These are phyloP conservation scores for Calonectria leucothoes DNA, from an alignment of 2,329 filamentous ascomycete genomes.

Conservation along the genomic window DNA sequence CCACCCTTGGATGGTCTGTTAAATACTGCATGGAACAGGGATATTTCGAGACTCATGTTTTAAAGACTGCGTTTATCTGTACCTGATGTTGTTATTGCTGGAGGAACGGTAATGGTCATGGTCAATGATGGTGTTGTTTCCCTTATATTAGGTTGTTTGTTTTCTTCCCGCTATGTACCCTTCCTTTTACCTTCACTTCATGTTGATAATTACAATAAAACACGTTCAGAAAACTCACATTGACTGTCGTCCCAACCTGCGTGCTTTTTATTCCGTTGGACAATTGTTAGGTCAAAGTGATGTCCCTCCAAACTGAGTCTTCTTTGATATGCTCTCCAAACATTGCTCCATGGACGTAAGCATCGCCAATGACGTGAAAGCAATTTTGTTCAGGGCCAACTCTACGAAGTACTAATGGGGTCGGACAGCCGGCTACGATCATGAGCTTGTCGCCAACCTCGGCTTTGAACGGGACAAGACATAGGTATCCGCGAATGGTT, in stretches of 20 bases:
- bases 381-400: constrained; percentile 18
- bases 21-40: constrained; percentile 14
- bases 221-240: constrained; percentile 1
- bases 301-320: constrained; percentile 26
- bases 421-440: constrained; percentile 32
- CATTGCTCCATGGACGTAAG: constrained; percentile 32
- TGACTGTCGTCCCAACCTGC: neutral
- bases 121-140: constrained; percentile 27
- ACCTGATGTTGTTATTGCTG: constrained; percentile 17
- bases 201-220: constrained; percentile 19
- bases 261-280: neutral
- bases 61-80: constrained; percentile 16
- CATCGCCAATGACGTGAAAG: constrained; percentile 28
- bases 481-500: constrained; percentile 32
- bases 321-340: constrained; percentile 29
- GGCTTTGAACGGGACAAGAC: constrained; percentile 30
- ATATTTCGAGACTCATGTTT: neutral
- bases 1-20: constrained; percentile 53
- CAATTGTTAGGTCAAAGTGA: constrained; percentile 14
- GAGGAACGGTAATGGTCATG: constrained; percentile 19
- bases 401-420: constrained; percentile 28
- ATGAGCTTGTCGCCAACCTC: constrained; percentile 30
- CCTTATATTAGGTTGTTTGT: constrained; percentile 29
- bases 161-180: constrained; percentile 35
- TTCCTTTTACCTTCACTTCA: constrained; percentile 26